Percentiles rank a stretch among this genome's conserved stretches.
Conservation (phyloP, 352 stramenopile species). For the Pythium insidiosum region DNA sequence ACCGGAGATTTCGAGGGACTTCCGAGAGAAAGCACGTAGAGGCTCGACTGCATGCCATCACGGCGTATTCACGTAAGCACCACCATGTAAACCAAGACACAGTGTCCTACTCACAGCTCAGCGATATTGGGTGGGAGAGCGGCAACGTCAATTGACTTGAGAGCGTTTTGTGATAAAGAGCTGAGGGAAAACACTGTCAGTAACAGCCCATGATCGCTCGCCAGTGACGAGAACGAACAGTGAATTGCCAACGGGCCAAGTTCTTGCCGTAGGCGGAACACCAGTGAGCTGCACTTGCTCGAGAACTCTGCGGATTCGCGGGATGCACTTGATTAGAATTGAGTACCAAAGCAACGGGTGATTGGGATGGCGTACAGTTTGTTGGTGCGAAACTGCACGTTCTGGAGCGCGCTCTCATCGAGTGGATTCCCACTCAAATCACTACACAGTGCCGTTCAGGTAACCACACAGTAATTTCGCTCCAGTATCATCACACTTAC, state of each 20-base stretch:
- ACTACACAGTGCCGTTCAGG: not conserved
- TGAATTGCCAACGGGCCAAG: slow-evolving; percentile 13
- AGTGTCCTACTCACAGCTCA: slow-evolving; percentile 9
- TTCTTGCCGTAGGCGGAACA: slow-evolving; percentile 9
- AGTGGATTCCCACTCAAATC: slow-evolving; percentile 18
- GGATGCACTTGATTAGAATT: not conserved
- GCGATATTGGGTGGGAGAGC: slow-evolving; percentile 9
- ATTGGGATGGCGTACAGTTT: slow-evolving; percentile 7
- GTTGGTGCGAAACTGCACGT: slow-evolving; percentile 9
- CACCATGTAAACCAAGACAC: too few relatives aligned
- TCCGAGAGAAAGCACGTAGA: slow-evolving; percentile 9
- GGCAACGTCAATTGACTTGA: slow-evolving; percentile 5
- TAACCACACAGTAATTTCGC: not conserved
- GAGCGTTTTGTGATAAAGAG: slow-evolving; percentile 10
- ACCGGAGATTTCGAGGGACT: slow-evolving; percentile 9
- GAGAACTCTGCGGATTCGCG: slow-evolving; percentile 4
- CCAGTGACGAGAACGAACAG: slow-evolving; percentile 1
- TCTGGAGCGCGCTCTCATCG: slow-evolving; percentile 1
- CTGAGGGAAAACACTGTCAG: slow-evolving; percentile 1
- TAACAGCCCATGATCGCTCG: not conserved
- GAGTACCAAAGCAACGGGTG: not conserved
- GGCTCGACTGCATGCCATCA: slow-evolving; percentile 3
- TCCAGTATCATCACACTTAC: slow-evolving; percentile 4
- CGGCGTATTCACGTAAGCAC: too few relatives aligned
- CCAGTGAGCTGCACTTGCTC: slow-evolving; percentile 11